Conservation (phyloP, 306 rosid genomes). For the Hippophae tibetana region DNA sequence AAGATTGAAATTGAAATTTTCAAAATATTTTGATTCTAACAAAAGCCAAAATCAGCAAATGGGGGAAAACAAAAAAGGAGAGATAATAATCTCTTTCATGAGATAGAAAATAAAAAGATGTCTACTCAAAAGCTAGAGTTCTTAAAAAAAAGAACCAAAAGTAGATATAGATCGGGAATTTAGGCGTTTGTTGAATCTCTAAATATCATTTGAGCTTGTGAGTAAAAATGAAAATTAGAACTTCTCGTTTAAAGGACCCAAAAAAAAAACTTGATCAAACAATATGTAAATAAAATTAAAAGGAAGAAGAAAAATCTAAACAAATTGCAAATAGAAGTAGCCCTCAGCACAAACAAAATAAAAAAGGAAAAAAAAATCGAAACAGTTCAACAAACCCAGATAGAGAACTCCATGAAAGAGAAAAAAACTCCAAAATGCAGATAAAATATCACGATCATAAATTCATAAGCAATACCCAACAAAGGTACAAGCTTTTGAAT, state of each 20-base stretch:
- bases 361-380: too few relatives aligned
- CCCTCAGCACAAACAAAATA: neutral
- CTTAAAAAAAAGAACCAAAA: constrained; percentile 13
- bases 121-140: constrained; percentile 15
- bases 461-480: constrained; percentile 2
- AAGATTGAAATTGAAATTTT: neutral
- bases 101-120: neutral
- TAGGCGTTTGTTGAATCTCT: constrained; percentile 8
- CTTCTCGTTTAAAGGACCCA: neutral
- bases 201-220: constrained; percentile 9
- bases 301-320: too few relatives aligned
- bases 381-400: too few relatives aligned
- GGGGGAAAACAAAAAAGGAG: too few relatives aligned
- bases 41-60: too few relatives aligned
- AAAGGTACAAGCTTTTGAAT: constrained; percentile 7
- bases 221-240: neutral
- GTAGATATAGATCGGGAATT: neutral
- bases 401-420: neutral
- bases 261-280: constrained; percentile 8
- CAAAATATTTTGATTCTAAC: constrained; percentile 1
- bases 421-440: neutral
- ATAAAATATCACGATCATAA: constrained; percentile 5
- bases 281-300: too few relatives aligned
- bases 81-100: too few relatives aligned
- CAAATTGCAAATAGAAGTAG: too few relatives aligned